Base-by-base conservation (phyloP, 306 rosid genomes). In the Crataegus laevigata region DNA sequence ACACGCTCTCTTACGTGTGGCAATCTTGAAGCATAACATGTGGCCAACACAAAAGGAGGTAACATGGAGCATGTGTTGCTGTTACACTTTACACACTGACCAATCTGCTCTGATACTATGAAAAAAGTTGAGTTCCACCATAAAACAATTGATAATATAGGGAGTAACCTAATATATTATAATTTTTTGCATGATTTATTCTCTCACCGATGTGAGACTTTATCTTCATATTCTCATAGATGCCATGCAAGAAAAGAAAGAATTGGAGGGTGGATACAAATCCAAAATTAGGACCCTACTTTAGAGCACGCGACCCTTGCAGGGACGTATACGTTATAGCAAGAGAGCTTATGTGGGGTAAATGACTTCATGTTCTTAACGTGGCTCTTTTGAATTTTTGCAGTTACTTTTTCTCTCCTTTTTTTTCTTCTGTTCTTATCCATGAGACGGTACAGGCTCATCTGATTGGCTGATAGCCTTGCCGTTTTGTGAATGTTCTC, bases 401-500 rank as follows among this genome's bases (percentile, higher is more conserved):
- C 38, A 25, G 11, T 43, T 54, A 45, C 52, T 28, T 68, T 17
- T 28, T 32, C 55, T 17, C 18, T 15, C 4, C 24, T 15, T 51
- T 32, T 32, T 29, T 57, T 42, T 42, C 47, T 2, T 36, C 5
- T 30, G 75, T 18, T 47, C 69, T 69, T 77, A 76, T 76, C 74
- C 80, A 25, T 55, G 66, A 12, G 25, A 36, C 10, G 43, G 3
- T 10, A 30, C 21, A 32, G 11, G 3, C 29, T n/a, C 50, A 66
- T 1, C 38, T 22, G 21, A 11, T 17, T 51, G 50, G 30, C 45
- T 42, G 3, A 45, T 29, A 30, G 24, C 42, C 43, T 8, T 61
- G 60, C 66, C 81, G 76, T 71, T 62, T 60, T 22, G 18, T 17
- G 62, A 50, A 50, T 70, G 76, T 24, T 66, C 54, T 75, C 63